These are phyloP conservation scores for Solanum microdontum DNA, from an alignment of 257 asterid species.

Conservation along the genomic window DNA sequence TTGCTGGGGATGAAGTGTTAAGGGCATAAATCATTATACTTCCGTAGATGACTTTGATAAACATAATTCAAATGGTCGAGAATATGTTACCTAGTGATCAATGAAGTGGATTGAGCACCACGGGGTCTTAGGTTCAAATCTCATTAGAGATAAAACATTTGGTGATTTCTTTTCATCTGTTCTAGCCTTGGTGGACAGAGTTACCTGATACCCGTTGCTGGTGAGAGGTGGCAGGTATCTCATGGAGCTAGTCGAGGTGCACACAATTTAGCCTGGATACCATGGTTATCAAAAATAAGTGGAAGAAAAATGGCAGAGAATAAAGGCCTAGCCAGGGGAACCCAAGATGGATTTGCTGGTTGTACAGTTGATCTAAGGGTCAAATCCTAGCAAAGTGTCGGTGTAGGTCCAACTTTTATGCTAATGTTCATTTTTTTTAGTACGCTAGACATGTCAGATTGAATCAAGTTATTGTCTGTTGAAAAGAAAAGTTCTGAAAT, in stretches of 20 bases:
- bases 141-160: neutral
- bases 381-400: neutral
- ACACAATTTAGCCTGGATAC: neutral
- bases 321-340: neutral
- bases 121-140: neutral
- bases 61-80: neutral
- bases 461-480: neutral
- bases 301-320: neutral
- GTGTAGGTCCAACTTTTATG: neutral
- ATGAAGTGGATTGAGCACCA: neutral
- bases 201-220: neutral
- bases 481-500: neutral
- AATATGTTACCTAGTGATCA: neutral
- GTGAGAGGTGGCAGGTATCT: neutral
- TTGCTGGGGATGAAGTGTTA: neutral
- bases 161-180: neutral
- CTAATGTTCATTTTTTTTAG: neutral
- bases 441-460: neutral
- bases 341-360: neutral
- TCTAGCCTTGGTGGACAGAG: neutral
- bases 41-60: neutral
- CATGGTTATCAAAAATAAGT: neutral
- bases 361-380: neutral
- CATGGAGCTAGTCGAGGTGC: neutral
- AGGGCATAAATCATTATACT: neutral